These are phyloP conservation scores for Arthrobotrys megalospora DNA, from an alignment of 2,329 filamentous ascomycete genomes.

Conservation along the genomic window DNA sequence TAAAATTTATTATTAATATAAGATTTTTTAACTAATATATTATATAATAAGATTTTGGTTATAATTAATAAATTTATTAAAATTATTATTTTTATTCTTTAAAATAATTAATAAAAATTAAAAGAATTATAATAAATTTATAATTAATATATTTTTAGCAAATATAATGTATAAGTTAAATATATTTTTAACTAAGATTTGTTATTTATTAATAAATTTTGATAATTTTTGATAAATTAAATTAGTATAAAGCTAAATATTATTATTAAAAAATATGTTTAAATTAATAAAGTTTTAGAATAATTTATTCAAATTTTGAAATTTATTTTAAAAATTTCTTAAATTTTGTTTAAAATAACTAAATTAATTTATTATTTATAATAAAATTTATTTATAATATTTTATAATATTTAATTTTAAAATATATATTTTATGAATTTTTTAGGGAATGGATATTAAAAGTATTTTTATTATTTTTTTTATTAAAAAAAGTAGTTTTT, in stretches of 20 bases:
- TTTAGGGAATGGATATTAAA: background rate
- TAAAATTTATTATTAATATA: slow-evolving; percentile 21
- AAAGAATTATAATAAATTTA: slow-evolving; percentile 14
- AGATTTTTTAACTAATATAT: slow-evolving; percentile 18
- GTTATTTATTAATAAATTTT: slow-evolving; percentile 1
- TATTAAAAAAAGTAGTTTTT: background rate
- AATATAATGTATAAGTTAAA: slow-evolving; percentile 22
- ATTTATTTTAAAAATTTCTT: slow-evolving; percentile 2
- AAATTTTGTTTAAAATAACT: slow-evolving; percentile 3
- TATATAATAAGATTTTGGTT: slow-evolving; percentile 22
- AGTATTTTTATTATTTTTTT: background rate
- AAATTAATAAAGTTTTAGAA: background rate
- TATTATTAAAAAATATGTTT: background rate
- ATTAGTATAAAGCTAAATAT: background rate
- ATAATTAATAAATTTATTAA: slow-evolving; percentile 24
- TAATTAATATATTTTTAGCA: slow-evolving; percentile 11
- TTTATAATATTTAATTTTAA: background rate
- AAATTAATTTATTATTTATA: background rate
- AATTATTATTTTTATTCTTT: slow-evolving; percentile 21
- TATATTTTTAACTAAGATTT: slow-evolving; percentile 10
- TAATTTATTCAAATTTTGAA: background rate
- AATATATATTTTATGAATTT: background rate
- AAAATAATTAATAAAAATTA: slow-evolving; percentile 23
- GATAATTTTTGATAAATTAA: slow-evolving; percentile 15
- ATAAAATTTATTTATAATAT: slow-evolving; percentile 18